A percentile compares a stretch with the other conserved stretches of the same genome.
These are phyloP conservation scores for Acanthamoeba lenticulata DNA, from an alignment of 208 protist genomes.

Conservation along the genomic window DNA sequence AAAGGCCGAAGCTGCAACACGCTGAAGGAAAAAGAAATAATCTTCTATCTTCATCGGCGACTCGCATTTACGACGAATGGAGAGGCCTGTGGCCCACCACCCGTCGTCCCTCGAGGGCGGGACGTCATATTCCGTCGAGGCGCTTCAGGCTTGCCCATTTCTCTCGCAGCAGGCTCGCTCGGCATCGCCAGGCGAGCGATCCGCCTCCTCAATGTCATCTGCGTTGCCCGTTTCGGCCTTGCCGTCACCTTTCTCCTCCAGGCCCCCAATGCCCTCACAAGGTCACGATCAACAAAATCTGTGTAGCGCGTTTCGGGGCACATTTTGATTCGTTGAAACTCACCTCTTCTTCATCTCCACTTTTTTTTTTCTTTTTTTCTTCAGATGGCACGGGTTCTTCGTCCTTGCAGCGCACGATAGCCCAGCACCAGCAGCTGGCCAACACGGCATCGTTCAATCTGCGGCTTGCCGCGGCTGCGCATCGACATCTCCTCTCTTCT, in stretches of 20 bases:
- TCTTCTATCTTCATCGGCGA: no score
- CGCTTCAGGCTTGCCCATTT: not conserved
- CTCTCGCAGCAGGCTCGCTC: not conserved
- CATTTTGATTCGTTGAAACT: not conserved
- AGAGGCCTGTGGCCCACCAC: not conserved
- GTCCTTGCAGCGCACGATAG: not conserved
- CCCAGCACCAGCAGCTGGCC: not conserved
- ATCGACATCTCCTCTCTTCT: not conserved
- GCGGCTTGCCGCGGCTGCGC: not conserved
- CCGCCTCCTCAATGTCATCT: not conserved
- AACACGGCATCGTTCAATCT: not conserved
- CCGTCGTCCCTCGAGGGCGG: not conserved
- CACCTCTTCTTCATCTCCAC: not conserved
- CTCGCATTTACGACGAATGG: not conserved
- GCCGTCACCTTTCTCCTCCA: no score
- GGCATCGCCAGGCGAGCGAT: not conserved
- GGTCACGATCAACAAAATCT: no score
- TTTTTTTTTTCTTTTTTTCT: slow-evolving; percentile 5
- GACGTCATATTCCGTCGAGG: not conserved
- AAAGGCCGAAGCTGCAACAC: not conserved
- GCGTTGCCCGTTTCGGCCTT: not conserved
- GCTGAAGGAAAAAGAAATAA: not conserved
- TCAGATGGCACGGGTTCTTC: not conserved
- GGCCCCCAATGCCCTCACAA: no score
- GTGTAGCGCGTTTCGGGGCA: not conserved